A percentile compares a stretch with the other conserved stretches of the same genome.
Evolutionary conservation across 108 stramenopile species (phyloP).

Genomic region (Skeletonema menzelii): DNA sequence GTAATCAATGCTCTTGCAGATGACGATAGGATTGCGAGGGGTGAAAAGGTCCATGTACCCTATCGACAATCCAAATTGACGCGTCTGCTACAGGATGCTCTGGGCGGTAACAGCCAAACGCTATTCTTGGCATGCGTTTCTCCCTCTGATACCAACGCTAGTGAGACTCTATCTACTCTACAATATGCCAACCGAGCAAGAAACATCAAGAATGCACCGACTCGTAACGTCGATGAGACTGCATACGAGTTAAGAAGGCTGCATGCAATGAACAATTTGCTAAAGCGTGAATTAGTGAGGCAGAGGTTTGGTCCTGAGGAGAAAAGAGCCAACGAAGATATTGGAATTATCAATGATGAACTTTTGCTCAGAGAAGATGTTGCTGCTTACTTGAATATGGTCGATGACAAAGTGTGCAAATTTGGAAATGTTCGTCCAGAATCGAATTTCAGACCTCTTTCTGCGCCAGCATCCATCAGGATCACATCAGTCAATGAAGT

Average conservation of each 20-base stretch:
- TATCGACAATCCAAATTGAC: slow-evolving; percentile 95
- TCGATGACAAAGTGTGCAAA: slow-evolving; percentile 48
- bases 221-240: slow-evolving; percentile 85
- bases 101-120: slow-evolving; percentile 97
- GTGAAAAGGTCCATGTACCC: slow-evolving; percentile 80
- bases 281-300: slow-evolving; percentile 75
- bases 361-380: slow-evolving; percentile 65
- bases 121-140: slow-evolving; percentile 92
- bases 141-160: slow-evolving; percentile 90
- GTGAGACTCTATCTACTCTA: slow-evolving; percentile 94
- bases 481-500: slow-evolving; percentile 44
- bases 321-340: slow-evolving; percentile 59
- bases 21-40: slow-evolving; percentile 68
- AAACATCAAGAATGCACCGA: slow-evolving; percentile 91
- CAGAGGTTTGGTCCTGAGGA: slow-evolving; percentile 44
- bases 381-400: slow-evolving; percentile 52
- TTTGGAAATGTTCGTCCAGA: slow-evolving; percentile 3
- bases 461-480: not conserved
- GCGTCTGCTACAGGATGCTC: slow-evolving; percentile 91
- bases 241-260: slow-evolving; percentile 85
- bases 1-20: slow-evolving; percentile 98
- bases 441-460: not conserved
- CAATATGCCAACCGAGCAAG: slow-evolving; percentile 96
- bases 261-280: slow-evolving; percentile 51
- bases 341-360: slow-evolving; percentile 54